phyloP scores from a whole-genome alignment of 805 yeast genomes.

The Myxozyma neotropica region DNA sequence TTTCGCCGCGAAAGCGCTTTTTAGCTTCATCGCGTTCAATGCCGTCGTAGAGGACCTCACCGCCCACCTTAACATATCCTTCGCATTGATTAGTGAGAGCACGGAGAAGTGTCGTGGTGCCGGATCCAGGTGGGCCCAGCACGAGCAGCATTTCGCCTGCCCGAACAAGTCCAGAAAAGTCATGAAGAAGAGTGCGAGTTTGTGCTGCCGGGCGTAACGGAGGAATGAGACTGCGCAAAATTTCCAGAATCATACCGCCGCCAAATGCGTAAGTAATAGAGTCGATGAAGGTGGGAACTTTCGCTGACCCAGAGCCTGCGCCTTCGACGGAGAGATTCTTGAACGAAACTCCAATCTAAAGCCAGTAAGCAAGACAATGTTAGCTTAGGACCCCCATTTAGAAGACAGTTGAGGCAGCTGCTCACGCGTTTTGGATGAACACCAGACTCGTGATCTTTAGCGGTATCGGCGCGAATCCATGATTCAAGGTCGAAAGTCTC shows the following conservation, averaged over 20 bases:
- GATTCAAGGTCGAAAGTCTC: constrained; percentile 25
- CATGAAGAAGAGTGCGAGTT: constrained; percentile 36
- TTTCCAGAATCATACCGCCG: constrained; percentile 6
- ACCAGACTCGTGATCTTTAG: constrained; percentile 18
- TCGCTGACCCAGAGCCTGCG: constrained; percentile 22
- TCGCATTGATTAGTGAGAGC: constrained; percentile 55
- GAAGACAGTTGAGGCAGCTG: not conserved
- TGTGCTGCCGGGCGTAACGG: constrained; percentile 22
- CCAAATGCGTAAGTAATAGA: constrained; percentile 17
- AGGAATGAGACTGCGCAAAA: constrained; percentile 11
- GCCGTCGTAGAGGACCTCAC: constrained; percentile 65
- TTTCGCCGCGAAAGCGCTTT: constrained; percentile 65
- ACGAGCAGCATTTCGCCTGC: constrained; percentile 74
- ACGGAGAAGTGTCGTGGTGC: constrained; percentile 47
- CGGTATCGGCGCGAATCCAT: constrained; percentile 29
- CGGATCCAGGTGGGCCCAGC: constrained; percentile 78
- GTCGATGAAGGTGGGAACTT: constrained; percentile 20
- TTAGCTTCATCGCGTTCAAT: constrained; percentile 61
- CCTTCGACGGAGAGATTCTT: constrained; percentile 26
- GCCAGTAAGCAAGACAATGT: not conserved
- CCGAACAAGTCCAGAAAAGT: constrained; percentile 47
- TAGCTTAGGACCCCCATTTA: too few species aligned
- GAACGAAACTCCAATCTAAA: constrained; percentile 30
- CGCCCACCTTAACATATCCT: constrained; percentile 46
- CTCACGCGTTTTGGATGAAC: constrained; percentile 26